Conservation (phyloP, 73 alveolate species). For the Paraurostyla sp. region DNA sequence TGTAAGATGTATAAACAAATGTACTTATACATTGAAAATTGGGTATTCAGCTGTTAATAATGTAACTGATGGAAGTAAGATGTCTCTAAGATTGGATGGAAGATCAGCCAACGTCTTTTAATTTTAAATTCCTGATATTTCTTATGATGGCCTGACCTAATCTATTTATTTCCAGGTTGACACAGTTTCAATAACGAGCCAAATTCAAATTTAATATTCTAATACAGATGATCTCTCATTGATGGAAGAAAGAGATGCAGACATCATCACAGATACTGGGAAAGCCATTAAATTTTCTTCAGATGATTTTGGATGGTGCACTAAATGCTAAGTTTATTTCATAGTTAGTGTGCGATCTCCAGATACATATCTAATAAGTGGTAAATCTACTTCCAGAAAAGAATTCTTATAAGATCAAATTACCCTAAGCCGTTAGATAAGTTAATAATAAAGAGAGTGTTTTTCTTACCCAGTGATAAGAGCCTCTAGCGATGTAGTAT, state of each 20-base stretch:
- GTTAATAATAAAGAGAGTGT: constrained; percentile 17
- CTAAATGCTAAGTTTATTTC: constrained; percentile 20
- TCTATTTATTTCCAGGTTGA: constrained; percentile 8
- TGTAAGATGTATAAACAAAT: constrained; percentile 15
- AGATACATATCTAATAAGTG: background rate
- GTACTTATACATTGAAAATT: background rate
- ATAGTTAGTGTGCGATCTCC: constrained; percentile 23
- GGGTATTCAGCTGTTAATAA: background rate
- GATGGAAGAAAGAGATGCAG: background rate
- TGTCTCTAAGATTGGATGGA: background rate
- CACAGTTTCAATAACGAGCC: background rate
- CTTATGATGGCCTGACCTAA: constrained; percentile 54
- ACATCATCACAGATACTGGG: background rate
- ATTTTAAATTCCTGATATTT: constrained; percentile 15
- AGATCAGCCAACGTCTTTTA: background rate
- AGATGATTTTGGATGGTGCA: constrained; percentile 33
- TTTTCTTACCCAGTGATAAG: background rate
- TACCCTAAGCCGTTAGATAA: background rate
- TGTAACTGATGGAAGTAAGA: background rate
- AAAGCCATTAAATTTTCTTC: constrained; percentile 30
- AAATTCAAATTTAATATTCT: background rate
- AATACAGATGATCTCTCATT: background rate
- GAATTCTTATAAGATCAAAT: background rate
- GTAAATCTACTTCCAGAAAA: constrained; percentile 31
- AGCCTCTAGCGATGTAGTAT: constrained; percentile 21